Conservation (phyloP, 345 rosid species). For the Citrus australasica region DNA sequence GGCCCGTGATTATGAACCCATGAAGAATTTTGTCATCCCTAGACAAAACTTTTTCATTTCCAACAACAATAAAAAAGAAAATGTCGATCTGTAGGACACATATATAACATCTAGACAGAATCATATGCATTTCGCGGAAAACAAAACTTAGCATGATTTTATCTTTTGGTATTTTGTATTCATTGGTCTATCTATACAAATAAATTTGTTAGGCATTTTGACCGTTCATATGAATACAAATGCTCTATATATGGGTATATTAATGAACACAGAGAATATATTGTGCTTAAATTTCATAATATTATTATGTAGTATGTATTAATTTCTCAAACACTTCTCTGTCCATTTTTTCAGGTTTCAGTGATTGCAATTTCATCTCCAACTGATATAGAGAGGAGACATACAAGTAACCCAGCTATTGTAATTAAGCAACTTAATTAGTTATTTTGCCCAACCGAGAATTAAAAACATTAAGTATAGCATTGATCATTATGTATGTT, state of each 20-base stretch:
- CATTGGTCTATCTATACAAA: not conserved
- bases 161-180: not conserved
- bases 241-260: not conserved
- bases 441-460: not conserved
- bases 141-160: not conserved
- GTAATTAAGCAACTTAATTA: not conserved
- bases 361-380: slow-evolving; percentile 20
- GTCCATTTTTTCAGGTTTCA: slow-evolving; percentile 24
- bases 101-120: not conserved
- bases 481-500: not conserved
- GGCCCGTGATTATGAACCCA: fast-evolving
- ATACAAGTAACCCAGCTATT: not conserved
- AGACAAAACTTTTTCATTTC: not conserved
- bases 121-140: not conserved
- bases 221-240: not conserved
- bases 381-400: slow-evolving; percentile 5
- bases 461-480: not conserved
- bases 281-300: not conserved
- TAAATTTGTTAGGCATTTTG: not conserved
- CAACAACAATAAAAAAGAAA: not conserved
- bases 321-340: not conserved
- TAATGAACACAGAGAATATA: not conserved
- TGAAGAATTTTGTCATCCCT: fast-evolving
- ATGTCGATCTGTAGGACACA: not conserved
- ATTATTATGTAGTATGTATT: not conserved